Base-by-base conservation (phyloP, 2,329 filamentous ascomycete genomes). In the Xylariaceae sp. region DNA sequence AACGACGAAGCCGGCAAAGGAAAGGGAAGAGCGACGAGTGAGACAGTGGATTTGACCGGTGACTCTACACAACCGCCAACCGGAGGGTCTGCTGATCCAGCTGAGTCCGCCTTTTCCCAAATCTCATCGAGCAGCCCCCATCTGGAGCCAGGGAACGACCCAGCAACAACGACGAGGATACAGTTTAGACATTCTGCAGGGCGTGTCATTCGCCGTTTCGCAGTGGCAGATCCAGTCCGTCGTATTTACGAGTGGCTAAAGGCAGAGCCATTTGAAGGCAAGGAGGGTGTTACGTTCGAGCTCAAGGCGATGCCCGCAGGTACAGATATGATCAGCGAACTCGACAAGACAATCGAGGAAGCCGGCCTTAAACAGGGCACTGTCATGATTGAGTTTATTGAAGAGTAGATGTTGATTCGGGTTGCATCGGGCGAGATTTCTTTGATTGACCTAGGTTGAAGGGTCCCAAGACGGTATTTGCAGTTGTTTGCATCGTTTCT, bases 161-260 rank as follows among this genome's bases (percentile, higher is more conserved):
- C 89, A 1, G 81, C 86, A 19, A 84, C 84, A 2, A 90, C 89
- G 2, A 97, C 94, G 2, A 87, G 94, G 47, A 96, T 99, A 65
- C 95, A 98, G 72, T 96, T 99, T 77, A 85, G 91, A 58, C 90
- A 96, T 67, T 87, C 93, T 1, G 88, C 85, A 9, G 92, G 92
- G 1, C 87, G 94, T 16, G 84, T 96, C 8, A 93, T 99, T 57
- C 88, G 92, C 26, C 86, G 91, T n/a, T 99, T 99, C 75, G 79
- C 81, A 8, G 75, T 93, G 3, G 74, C 84, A 12, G 95, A 99
- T 56, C 80, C 84, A 1, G 92, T 99, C 11, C 83, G 86, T 53
- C 86, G 91, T 11, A 87, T 99, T 41, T 99, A 94, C 74, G 95
- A 99, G 77, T 99, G 93, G 92, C 86, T 99, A 63, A 99, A 98